Evolutionary conservation across 495 filamentous ascomycete species (phyloP), one percentile per base, ranked within the genome.

Genomic region (Letharia lupina): DNA sequence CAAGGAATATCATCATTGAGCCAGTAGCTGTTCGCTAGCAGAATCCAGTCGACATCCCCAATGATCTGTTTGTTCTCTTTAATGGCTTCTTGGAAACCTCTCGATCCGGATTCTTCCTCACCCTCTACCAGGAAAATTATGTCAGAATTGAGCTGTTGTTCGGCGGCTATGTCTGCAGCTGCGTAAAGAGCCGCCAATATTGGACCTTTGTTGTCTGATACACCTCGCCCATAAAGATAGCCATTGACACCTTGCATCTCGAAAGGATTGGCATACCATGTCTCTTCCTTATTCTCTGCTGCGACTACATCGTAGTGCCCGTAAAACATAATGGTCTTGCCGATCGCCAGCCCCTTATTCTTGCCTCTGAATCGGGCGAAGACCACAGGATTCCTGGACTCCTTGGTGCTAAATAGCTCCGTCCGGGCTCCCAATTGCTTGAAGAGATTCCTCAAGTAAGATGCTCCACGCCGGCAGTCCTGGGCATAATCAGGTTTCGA

Each of bases 271-370:
- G 85, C 84, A 62, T 84, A 85, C 94, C 94, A 98, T 67, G 89
- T 90, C 42, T 78, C 72, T 52, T 83, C 82, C 63, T 88, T 87
- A 42, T 87, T 86, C 64, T 95, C 90, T 0, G 95, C 94, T 28
- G 90, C 84, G n/a, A 98, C 92, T n/a, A 98, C 91, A 67, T 98
- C 94, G 76, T 98, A 98, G 70, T 98, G 94, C 5, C 95, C 95
- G 74, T 98, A 98, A 75, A 98, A 98, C 18, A 98, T 79, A 44
- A 97, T 89, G 1, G 89, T 92, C 77, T 93, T 96, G 33, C 91
- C 83, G 37, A 81, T 78, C 18, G 75, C 76, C 0, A 76, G 71
- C 4, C 81, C 81, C 33, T 79, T 73, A 8, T 75, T 83, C 72
- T 83, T 91, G 33, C 90, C 91, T 60, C 83, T 81, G 73, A 98